Base-by-base conservation (phyloP, 2,329 filamentous ascomycete species). In the Trichoderma sp. region DNA sequence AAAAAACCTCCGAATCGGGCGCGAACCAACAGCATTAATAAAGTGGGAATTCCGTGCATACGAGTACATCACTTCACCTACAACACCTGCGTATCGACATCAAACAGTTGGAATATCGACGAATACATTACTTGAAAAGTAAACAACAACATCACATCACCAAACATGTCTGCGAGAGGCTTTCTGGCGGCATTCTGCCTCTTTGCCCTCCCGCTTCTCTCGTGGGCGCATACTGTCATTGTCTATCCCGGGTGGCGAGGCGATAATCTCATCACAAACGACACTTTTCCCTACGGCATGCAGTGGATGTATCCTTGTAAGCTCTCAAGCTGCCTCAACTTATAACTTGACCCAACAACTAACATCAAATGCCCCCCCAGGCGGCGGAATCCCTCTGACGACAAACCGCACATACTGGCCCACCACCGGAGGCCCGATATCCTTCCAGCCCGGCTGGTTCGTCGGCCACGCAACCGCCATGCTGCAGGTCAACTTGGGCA, bases 401-500 rank as follows among this genome's bases (percentile, higher is more conserved):
- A 86, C 83, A 62, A 98, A 99, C 83, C 90, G 95, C 74, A 97
- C 96, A 14, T 93, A 92, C 83, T 98, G 96, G 96, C 95, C 96
- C 18, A 87, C 94, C 64, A 88, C 84, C 30, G 96, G 96, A 76
- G 96, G 96, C 74, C 93, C 94, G 18, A 78, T 99, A 73, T 88
- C 93, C 62, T 87, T 98, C 77, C 95, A 98, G 79, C 96, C 96
- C 0, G 96, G 95, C 78, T 98, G 96, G 96, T 98, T 98, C 85
- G 90, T 91, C 72, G 96, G 96, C 74, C 96, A 98, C 81, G 81
- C 88, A 43, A 91, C 89, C 6, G 95, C 94, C 24, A 89, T 94
- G 77, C 87, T 97, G 80, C 97, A 97, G 83, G 85, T 98, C 83
- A 98, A 98, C 84, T 86, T 98, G 70, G 96, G 96, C 75, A 90